Base-by-base conservation (phyloP, 2,329 filamentous ascomycete genomes). In the Ophidiomyces ophidiicola region DNA sequence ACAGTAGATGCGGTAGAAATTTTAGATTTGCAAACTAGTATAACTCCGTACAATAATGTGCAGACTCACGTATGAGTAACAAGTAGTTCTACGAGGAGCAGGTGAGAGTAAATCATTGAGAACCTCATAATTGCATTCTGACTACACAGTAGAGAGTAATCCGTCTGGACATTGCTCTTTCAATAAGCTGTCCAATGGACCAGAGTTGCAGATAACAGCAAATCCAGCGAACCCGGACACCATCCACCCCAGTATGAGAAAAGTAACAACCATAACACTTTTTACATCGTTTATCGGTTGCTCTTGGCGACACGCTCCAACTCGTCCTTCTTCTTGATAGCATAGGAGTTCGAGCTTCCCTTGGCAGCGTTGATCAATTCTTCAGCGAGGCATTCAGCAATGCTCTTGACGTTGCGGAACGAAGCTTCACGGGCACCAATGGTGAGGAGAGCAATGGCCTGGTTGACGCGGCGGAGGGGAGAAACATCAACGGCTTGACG, bases 321-420 rank as follows among this genome's bases (percentile, higher is more conserved):
- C 82, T 98, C 92, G 71, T 98, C 90, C 88, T 98, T 98, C 86
- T 98, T 98, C 86, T 98, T 98, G 81, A 98, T 98, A 63, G 92
- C 90, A 70, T 96, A 98, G 57, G 87, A 94, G 86, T 98, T 98
- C 74, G 83, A 92, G 80, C 82, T 92, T 64, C 90, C 90, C 85
- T 98, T 98, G 70, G 92, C 92, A 67, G 92, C 92, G 78, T 98
- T 98, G 82, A 98, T 96, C 68, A 98, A 79, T 80, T 98, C 90
- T 74, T 98, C 92, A 66, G 90, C 90, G 61, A 98, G 75, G 76
- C 90, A 96, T 79, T 98, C 90, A 61, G 92, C 87, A 67, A 98
- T 92, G 64, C 82, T 87, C 87, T 98, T 98, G 78, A 98, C 82
- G 79, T 98, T 98, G 71, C 90, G 83, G 88, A 98, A 98, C 60